Evolutionary conservation across 495 filamentous ascomycete species (phyloP), one percentile per base, ranked within the genome.

Genomic region (Jackrogersella minutella): DNA sequence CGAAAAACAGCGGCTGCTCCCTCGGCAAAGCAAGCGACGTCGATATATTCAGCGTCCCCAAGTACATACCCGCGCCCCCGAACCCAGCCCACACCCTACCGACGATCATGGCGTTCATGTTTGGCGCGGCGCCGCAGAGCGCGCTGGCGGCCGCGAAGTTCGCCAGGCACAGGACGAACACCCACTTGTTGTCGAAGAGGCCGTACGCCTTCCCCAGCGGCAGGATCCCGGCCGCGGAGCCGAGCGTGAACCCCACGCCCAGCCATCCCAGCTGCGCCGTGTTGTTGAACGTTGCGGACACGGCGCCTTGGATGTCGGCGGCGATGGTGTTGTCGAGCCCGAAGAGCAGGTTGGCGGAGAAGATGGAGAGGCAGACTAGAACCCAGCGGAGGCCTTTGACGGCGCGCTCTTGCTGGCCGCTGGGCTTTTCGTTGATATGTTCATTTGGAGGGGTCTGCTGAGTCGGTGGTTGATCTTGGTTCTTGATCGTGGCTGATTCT

Each of bases 341-440:
- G 26, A 24, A 50, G 5, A 50, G 26, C 2, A 88, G 82, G 6
- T 72, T 78, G 0, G 79, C 78, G 1, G 79, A 80, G 13, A 82
- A 71, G 30, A 86, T 78, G 1, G 83, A 76, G 17, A 80, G 7
- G 43, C 81, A 76, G 22, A 85, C 72, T 0, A 83, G 66, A 14
- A 73, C 22, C 80, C 80, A 82, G 4, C 54, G 52, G 34, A 64
- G 9, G 9, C 61, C 61, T n/a, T 70, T 34, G 52, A 71, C 37
- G 7, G 61, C 31, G 2, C 61, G 51, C 52, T 57, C 52, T 4
- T 64, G 31, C 33, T 41, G 43, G n/a, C 33, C 28, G 28, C 24
- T 5, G 19, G n/a, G 17, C n/a, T 49, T 39, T 21, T 50, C 44
- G 22, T 10, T 3, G 34, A 14, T 11, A 11, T 2, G 34, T 11